A percentile compares a stretch with the other conserved stretches of the same genome.
phyloP scores from a whole-genome alignment of 2,329 filamentous ascomycete species.

The Teratosphaeria epicoccoides region DNA sequence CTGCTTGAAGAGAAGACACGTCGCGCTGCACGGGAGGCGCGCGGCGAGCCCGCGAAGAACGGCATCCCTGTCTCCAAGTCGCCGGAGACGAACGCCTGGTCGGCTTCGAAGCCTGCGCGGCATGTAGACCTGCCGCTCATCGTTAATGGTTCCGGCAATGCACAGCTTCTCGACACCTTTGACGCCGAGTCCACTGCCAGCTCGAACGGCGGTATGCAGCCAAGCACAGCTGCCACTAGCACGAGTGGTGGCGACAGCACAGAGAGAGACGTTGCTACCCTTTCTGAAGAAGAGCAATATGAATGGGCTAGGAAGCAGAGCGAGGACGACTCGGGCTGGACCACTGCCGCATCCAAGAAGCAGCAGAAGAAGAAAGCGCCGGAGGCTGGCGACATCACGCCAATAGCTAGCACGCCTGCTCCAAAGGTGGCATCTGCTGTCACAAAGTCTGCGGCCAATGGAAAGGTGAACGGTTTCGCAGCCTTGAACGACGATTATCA shows the following conservation, averaged over 20 bases:
- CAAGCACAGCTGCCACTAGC: slow-evolving; percentile 28
- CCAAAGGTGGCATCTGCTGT: slow-evolving; percentile 3
- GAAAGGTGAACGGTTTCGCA: slow-evolving; percentile 15
- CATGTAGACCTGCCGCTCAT: slow-evolving; percentile 13
- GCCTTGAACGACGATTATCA: slow-evolving; percentile 14
- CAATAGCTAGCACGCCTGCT: slow-evolving; percentile 5
- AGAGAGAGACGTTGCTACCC: slow-evolving; percentile 35
- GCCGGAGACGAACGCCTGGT: slow-evolving; percentile 47
- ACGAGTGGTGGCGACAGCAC: slow-evolving; percentile 18
- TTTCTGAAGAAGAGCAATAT: slow-evolving; percentile 52
- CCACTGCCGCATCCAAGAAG: slow-evolving; percentile 46
- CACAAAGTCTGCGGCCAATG: slow-evolving; percentile 9
- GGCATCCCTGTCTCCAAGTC: slow-evolving; percentile 45
- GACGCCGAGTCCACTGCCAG: slow-evolving; percentile 34
- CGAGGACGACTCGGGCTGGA: slow-evolving; percentile 47
- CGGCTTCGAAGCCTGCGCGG: slow-evolving; percentile 14
- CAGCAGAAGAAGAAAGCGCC: slow-evolving; percentile 40
- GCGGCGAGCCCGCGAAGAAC: slow-evolving; percentile 74
- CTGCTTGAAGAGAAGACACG: slow-evolving; percentile 70
- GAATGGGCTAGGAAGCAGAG: slow-evolving; percentile 38
- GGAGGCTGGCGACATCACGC: slow-evolving; percentile 1
- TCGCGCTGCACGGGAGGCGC: slow-evolving; percentile 67
- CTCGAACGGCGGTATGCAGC: slow-evolving; percentile 27
- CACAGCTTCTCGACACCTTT: slow-evolving; percentile 40
- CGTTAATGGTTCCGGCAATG: slow-evolving; percentile 9